Evolutionary conservation across 2,329 filamentous ascomycete genomes (phyloP), one percentile per base, ranked within the genome.

Genomic region (Sporothrix protearum): DNA sequence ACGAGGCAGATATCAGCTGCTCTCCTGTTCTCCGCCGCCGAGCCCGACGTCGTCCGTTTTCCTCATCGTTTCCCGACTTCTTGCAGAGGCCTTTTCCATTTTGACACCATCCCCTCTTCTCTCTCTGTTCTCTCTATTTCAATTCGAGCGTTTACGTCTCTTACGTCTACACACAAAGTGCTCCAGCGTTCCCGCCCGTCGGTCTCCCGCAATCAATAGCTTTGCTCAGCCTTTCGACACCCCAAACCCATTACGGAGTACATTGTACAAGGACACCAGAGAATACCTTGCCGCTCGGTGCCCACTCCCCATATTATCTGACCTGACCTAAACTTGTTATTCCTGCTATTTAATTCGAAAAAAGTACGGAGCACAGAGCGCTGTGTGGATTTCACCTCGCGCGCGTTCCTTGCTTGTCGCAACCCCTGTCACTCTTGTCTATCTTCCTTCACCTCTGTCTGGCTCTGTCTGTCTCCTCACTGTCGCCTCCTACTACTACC

Each of bases 1-100:
- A 69, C 67, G 51, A 69, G 67, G 51, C 67, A 69, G 51, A 69
- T 30, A 42, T 57, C 67, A 69, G 67, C 51, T 69, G 51, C 63
- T 8, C 33, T 36, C 33, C 33, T 36, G 33, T 36, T 71, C 33
- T 39, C 47, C 14, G 28, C 51, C 66, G 66, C 66, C 66, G 66
- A 68, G 30, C 67, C 69, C 61, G 69, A 68, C 69, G 47, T 42
- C 22, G 47, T 66, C 47, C 47, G 42, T 45, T 55, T 64, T 39
- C 19, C 39, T 10, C 33, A 42, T 57, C 30, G 25, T 28, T 53
- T 53, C 22, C 28, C 49, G 22, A 53, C 49, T 28, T 53, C 49
- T 33, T 61, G 49, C 8, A 22, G 49, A 28, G 10, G 22, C 63
- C n/a, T 45, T 45, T n/a, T 33, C 28, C n/a, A 14, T 57, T 28